A percentile compares a stretch with the other conserved stretches of the same genome.
These are phyloP conservation scores for Solanum stenotomum DNA, from an alignment of 257 asterid species.

Conservation along the genomic window DNA sequence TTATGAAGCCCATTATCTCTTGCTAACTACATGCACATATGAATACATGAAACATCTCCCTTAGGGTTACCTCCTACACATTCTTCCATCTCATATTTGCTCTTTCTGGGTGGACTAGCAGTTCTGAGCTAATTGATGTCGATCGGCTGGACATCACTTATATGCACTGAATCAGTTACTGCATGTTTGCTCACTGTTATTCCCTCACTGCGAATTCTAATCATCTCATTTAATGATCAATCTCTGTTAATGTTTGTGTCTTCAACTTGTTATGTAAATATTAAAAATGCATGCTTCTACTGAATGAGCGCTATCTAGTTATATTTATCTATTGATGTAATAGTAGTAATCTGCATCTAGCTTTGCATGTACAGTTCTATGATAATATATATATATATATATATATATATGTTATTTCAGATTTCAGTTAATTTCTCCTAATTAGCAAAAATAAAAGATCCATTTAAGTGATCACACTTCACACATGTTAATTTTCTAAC, in stretches of 20 bases:
- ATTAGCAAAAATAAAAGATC: background rate
- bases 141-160: conserved; percentile 73
- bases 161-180: conserved; percentile 75
- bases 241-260: background rate
- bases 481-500: background rate
- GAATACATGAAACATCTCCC: background rate
- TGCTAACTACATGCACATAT: background rate
- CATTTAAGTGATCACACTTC: background rate
- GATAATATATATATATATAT: background rate
- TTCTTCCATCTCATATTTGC: conserved; percentile 95
- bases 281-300: background rate
- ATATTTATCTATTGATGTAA: background rate
- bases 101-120: conserved; percentile 90
- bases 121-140: conserved; percentile 63
- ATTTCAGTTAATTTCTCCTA: background rate
- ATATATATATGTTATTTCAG: background rate
- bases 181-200: conserved; percentile 86
- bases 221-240: background rate
- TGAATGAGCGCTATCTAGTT: background rate
- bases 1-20: background rate
- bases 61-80: conserved; percentile 21
- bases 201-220: conserved; percentile 63
- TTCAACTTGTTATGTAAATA: background rate
- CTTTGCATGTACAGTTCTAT: background rate
- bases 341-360: background rate